phyloP scores from a whole-genome alignment of 768 basidiomycete species.

The Termitomyces eurrhizus region DNA sequence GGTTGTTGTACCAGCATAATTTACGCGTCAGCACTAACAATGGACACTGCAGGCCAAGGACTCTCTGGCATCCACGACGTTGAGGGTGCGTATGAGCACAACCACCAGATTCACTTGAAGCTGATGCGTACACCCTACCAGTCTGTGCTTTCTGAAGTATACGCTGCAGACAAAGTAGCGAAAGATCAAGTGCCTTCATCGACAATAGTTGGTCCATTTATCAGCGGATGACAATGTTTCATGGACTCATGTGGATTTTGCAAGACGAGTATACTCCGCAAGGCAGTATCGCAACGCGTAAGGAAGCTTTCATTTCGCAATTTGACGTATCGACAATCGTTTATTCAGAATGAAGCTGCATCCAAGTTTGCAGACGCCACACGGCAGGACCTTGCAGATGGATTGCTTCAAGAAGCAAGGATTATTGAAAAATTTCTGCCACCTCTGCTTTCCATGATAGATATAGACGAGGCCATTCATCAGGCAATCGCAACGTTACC shows the following conservation, averaged over 20 bases:
- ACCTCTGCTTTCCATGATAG: constrained; percentile 49
- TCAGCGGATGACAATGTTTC: background rate
- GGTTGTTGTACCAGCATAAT: constrained; percentile 38
- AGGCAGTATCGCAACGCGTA: constrained; percentile 56
- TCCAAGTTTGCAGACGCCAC: constrained; percentile 50
- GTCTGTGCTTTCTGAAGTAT: constrained; percentile 69
- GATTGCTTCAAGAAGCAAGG: constrained; percentile 54
- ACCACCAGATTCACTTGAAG: background rate
- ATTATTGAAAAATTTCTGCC: constrained; percentile 56
- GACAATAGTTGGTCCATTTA: constrained; percentile 33
- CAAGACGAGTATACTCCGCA: constrained; percentile 47
- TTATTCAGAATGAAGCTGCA: constrained; percentile 53
- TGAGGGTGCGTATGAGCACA: constrained; percentile 41
- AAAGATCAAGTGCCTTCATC: constrained; percentile 41
- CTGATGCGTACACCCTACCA: constrained; percentile 19
- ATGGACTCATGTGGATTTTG: constrained; percentile 2
- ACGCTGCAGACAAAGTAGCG: constrained; percentile 59
- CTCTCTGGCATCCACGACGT: constrained; percentile 48
- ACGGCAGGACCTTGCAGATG: constrained; percentile 62
- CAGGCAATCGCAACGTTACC: constrained; percentile 34
- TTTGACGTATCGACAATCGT: background rate
- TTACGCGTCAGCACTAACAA: constrained; percentile 2
- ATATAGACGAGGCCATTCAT: constrained; percentile 50
- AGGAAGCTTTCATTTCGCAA: constrained; percentile 19
- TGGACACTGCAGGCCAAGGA: constrained; percentile 46